Percentiles rank a stretch among this genome's conserved stretches.
Evolutionary conservation across 2,329 filamentous ascomycete species (phyloP).

Genomic region (Biscogniauxia sp.): DNA sequence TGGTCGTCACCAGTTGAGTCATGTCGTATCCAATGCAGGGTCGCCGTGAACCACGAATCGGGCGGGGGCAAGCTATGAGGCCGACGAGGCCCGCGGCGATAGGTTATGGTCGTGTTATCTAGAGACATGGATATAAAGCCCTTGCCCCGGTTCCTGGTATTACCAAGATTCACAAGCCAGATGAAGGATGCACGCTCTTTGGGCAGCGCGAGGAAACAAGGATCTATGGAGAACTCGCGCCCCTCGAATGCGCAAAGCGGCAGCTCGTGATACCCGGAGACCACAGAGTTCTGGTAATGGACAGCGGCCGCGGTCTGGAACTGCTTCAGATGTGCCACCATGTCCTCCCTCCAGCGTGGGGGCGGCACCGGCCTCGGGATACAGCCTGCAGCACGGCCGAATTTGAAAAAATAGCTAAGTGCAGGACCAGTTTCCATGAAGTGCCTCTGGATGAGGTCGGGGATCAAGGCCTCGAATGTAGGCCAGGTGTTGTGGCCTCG

Average conservation of each 20-base stretch:
- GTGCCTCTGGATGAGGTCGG: constrained; percentile 17
- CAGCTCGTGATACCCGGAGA: constrained; percentile 20
- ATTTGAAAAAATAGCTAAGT: constrained; percentile 12
- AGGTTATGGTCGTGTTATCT: not conserved
- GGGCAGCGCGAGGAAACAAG: constrained; percentile 12
- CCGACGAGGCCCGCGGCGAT: constrained; percentile 9
- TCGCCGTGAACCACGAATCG: constrained; percentile 13
- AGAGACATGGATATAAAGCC: not conserved
- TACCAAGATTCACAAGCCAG: not conserved
- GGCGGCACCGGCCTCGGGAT: not conserved
- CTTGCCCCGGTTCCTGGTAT: not conserved
- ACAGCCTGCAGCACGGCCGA: not conserved
- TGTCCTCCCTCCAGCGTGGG: constrained; percentile 21
- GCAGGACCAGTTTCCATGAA: constrained; percentile 17
- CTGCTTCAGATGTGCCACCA: constrained; percentile 18
- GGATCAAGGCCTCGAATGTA: constrained; percentile 1
- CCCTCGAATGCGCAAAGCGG: constrained; percentile 45
- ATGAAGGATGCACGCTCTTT: not conserved
- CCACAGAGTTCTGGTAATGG: constrained; percentile 18
- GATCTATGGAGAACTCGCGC: constrained; percentile 13
- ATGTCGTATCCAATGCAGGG: not conserved
- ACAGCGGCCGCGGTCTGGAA: constrained; percentile 6
- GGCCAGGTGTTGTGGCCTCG: not conserved
- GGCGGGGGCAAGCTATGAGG: constrained; percentile 20
- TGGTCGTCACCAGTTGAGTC: not conserved